A percentile compares a stretch with the other conserved stretches of the same genome.
Evolutionary conservation across 495 filamentous ascomycete genomes (phyloP).

Genomic region (Neurospora sp.): DNA sequence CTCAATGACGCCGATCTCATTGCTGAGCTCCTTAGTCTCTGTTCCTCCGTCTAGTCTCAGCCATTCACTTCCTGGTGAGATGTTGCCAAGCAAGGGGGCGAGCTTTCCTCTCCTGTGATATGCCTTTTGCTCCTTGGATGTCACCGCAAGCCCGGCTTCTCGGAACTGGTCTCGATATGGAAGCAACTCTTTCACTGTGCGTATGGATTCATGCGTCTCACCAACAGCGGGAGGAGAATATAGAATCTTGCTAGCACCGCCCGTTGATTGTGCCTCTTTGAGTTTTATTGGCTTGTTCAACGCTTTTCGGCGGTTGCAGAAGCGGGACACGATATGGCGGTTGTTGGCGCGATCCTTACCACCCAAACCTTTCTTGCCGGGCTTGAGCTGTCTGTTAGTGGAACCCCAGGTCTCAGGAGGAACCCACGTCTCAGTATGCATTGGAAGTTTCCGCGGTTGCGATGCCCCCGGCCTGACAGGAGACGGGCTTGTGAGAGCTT

Average conservation of each 20-base stretch:
- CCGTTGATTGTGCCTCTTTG: slow-evolving; percentile 17
- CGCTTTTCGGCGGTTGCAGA: slow-evolving; percentile 23
- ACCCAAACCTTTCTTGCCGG: neutral
- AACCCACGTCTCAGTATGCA: neutral
- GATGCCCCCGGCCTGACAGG: neutral
- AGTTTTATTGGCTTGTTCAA: slow-evolving; percentile 28
- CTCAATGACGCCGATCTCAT: slow-evolving; percentile 6
- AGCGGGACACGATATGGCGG: slow-evolving; percentile 17
- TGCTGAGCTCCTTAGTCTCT: slow-evolving; percentile 7
- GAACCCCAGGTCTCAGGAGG: neutral
- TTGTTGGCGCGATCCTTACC: neutral
- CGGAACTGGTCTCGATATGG: slow-evolving; percentile 36
- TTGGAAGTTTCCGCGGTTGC: neutral
- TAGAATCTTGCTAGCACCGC: neutral
- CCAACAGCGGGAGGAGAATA: slow-evolving; percentile 4
- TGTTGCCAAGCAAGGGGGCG: neutral
- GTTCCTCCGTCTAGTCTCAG: slow-evolving; percentile 1
- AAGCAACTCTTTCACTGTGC: slow-evolving; percentile 34
- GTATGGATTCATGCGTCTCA: slow-evolving; percentile 24
- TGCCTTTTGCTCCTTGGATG: slow-evolving; percentile 31
- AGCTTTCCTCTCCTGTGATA: neutral
- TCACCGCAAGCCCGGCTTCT: slow-evolving; percentile 39
- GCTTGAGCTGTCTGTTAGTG: neutral
- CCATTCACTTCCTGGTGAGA: neutral
- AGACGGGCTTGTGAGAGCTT: neutral